A percentile compares a stretch with the other conserved stretches of the same genome.
phyloP scores from a whole-genome alignment of 2,329 filamentous ascomycete genomes.

The Capronia americana region DNA sequence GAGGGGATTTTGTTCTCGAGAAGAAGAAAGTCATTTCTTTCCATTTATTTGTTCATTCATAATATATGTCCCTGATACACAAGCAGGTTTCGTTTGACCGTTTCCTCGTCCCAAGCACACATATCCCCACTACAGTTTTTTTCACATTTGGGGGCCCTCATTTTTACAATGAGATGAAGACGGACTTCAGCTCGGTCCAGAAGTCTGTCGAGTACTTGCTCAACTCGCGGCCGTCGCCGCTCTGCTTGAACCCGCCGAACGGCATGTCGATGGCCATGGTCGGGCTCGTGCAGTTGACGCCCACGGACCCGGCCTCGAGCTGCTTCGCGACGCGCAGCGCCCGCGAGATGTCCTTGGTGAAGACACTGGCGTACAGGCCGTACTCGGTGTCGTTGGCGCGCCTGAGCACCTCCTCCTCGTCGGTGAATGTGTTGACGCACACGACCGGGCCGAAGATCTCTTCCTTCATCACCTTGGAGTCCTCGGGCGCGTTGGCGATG shows the following conservation, averaged over 20 bases:
- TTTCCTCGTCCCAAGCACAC: background rate
- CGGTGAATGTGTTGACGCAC: constrained; percentile 66
- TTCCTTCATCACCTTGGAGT: constrained; percentile 62
- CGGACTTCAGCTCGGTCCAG: constrained; percentile 66
- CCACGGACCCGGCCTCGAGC: constrained; percentile 65
- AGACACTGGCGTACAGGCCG: constrained; percentile 65
- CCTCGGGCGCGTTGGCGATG: constrained; percentile 63
- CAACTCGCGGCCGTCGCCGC: constrained; percentile 43
- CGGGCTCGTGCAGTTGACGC: constrained; percentile 61
- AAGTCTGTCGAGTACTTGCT: constrained; percentile 57
- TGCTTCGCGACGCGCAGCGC: constrained; percentile 61
- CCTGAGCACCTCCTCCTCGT: constrained; percentile 65
- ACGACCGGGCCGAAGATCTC: constrained; percentile 71
- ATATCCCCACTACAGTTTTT: too few species aligned
- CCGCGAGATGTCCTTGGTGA: constrained; percentile 59
- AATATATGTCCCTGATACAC: too few species aligned
- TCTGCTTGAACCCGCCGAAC: constrained; percentile 43
- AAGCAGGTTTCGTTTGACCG: background rate
- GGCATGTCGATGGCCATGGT: constrained; percentile 46
- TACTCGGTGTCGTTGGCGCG: constrained; percentile 61
- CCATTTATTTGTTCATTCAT: too few species aligned
- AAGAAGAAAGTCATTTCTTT: too few species aligned
- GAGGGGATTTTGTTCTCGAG: too few species aligned
- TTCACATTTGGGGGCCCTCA: too few species aligned
- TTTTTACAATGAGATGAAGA: constrained; percentile 39